Percentiles rank a stretch among this genome's conserved stretches.
These are phyloP conservation scores for Mariannaea sp. DNA, from an alignment of 2,329 filamentous ascomycete species.

Conservation along the genomic window DNA sequence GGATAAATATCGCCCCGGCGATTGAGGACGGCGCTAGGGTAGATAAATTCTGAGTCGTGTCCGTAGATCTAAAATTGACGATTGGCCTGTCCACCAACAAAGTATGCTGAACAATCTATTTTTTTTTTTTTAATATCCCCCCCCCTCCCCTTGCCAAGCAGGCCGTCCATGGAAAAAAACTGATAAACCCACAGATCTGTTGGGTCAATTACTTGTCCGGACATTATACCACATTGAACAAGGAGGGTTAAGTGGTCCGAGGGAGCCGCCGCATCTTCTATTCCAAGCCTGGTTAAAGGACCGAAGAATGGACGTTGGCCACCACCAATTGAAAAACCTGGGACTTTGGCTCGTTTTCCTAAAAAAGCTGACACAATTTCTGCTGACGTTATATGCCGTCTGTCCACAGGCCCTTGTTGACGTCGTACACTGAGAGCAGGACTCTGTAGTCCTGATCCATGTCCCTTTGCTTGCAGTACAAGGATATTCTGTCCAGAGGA, in stretches of 20 bases:
- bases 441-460: constrained; percentile 11
- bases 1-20: too few species aligned
- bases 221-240: background rate
- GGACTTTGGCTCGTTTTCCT: too few species aligned
- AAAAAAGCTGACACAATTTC: background rate
- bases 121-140: too few species aligned
- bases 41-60: too few species aligned
- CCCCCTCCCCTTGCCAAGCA: background rate
- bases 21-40: too few species aligned
- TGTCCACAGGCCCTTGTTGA: constrained; percentile 19
- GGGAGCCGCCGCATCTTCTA: background rate
- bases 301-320: background rate
- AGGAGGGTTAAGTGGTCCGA: background rate
- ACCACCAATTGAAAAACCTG: too few species aligned
- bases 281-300: background rate
- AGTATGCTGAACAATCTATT: too few species aligned
- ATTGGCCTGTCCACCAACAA: too few species aligned
- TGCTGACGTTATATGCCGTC: background rate
- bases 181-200: background rate
- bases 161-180: background rate
- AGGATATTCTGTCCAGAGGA: constrained; percentile 28
- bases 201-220: background rate
- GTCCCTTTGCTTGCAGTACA: constrained; percentile 24
- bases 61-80: too few species aligned
- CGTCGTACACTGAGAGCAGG: constrained; percentile 25